Evolutionary conservation across 1,284 basidiomycete genomes (phyloP).

Genomic region (Melampsora larici-populina): DNA sequence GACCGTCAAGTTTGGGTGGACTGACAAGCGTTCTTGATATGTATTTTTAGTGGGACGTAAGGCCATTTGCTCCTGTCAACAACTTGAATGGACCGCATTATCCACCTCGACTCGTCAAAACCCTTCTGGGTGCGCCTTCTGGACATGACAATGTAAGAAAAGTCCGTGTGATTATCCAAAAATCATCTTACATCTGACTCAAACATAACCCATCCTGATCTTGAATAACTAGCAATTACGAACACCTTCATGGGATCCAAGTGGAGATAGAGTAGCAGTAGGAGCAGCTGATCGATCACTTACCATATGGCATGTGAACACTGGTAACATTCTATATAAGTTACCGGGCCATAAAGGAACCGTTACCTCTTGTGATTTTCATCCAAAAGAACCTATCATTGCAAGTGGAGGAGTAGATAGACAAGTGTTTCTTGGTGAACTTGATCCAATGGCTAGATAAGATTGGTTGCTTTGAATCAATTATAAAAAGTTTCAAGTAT

Average conservation of each 20-base stretch:
- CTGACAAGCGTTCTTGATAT: not conserved
- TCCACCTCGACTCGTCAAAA: constrained; percentile 49
- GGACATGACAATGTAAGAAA: constrained; percentile 50
- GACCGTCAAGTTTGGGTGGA: not conserved
- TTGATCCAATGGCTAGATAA: constrained; percentile 16
- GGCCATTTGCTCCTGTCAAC: constrained; percentile 50
- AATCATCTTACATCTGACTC: too few species aligned
- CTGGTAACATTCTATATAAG: constrained; percentile 49
- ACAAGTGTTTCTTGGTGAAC: constrained; percentile 16
- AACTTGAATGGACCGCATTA: constrained; percentile 38
- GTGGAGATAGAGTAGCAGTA: constrained; percentile 32
- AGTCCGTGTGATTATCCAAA: too few species aligned
- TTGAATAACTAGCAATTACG: constrained; percentile 24
- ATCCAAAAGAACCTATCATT: constrained; percentile 52
- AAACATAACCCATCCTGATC: too few species aligned
- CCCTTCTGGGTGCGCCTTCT: constrained; percentile 49
- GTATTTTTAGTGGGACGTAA: constrained; percentile 50
- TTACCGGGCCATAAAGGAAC: constrained; percentile 53
- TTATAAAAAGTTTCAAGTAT: constrained; percentile 1
- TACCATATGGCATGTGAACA: constrained; percentile 30
- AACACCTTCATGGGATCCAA: constrained; percentile 33
- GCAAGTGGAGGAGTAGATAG: constrained; percentile 43
- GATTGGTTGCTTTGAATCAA: not conserved
- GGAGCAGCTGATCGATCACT: constrained; percentile 37
- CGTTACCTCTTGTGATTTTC: constrained; percentile 51